These are phyloP conservation scores for Venturia asperata DNA, from an alignment of 2,329 filamentous ascomycete genomes.

Conservation along the genomic window DNA sequence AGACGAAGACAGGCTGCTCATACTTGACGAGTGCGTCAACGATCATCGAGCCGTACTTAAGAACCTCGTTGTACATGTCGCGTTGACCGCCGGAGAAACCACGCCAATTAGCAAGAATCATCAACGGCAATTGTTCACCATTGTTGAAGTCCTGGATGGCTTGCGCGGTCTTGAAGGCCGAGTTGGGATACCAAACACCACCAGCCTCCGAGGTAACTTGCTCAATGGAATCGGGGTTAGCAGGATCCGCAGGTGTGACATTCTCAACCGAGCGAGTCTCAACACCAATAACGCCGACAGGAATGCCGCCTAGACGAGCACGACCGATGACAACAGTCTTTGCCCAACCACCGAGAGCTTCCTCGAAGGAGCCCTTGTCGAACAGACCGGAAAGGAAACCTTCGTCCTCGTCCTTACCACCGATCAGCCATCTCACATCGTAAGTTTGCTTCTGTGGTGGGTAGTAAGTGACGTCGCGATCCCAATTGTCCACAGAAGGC, in stretches of 20 bases:
- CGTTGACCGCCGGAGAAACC: constrained; percentile 99
- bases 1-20: constrained; percentile 97
- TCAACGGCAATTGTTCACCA: constrained; percentile 92
- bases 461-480: constrained; percentile 79
- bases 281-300: constrained; percentile 95
- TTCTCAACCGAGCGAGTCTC: constrained; percentile 97
- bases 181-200: constrained; percentile 99
- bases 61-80: constrained; percentile 99
- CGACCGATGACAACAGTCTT: constrained; percentile 94
- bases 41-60: constrained; percentile 99
- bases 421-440: constrained; percentile 91
- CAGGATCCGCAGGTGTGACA: constrained; percentile 89
- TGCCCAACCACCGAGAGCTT: constrained; percentile 94
- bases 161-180: constrained; percentile 98
- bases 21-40: constrained; percentile 97
- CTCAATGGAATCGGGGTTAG: constrained; percentile 97
- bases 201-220: constrained; percentile 91
- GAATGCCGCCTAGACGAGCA: constrained; percentile 92
- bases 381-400: constrained; percentile 89
- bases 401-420: constrained; percentile 74
- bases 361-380: constrained; percentile 93
- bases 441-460: constrained; percentile 78
- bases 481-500: constrained; percentile 78
- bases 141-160: constrained; percentile 99
- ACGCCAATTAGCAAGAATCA: constrained; percentile 99